Evolutionary conservation across 2,329 filamentous ascomycete genomes (phyloP).

Genomic region (Mollisia scopiformis): DNA sequence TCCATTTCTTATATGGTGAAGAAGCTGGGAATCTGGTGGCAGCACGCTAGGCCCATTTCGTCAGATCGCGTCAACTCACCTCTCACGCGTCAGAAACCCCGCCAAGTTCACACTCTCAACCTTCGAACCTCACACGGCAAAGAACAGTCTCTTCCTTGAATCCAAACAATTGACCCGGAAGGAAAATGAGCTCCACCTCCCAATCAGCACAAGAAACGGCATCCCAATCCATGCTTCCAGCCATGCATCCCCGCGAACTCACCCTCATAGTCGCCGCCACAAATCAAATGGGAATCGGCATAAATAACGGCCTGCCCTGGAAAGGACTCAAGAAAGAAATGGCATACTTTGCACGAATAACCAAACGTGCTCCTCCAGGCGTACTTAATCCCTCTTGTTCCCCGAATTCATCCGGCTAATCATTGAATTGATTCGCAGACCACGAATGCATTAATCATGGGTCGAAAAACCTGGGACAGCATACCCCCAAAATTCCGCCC

Average conservation of each 20-base stretch:
- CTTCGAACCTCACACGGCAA: background rate
- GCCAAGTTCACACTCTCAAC: background rate
- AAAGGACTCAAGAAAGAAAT: conserved; percentile 87
- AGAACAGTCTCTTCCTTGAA: no score
- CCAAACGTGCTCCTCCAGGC: conserved; percentile 57
- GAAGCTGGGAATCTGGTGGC: no score
- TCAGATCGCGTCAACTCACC: background rate
- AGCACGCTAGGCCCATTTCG: background rate
- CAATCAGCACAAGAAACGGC: background rate
- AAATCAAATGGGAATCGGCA: conserved; percentile 86
- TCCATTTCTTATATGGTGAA: no score
- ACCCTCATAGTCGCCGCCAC: conserved; percentile 96
- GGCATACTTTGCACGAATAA: conserved; percentile 92
- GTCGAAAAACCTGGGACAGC: conserved; percentile 93
- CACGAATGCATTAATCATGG: conserved; percentile 88
- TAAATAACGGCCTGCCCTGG: conserved; percentile 82
- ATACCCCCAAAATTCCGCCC: conserved; percentile 81
- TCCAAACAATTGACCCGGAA: no score
- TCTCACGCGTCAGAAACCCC: background rate
- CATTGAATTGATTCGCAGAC: conserved; percentile 11
- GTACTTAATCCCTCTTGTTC: conserved; percentile 11
- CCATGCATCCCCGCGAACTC: conserved; percentile 52
- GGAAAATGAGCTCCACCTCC: background rate
- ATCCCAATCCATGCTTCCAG: background rate
- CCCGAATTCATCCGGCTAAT: background rate